phyloP scores from a whole-genome alignment of 2,329 filamentous ascomycete genomes.

The Xylaria arbuscula region DNA sequence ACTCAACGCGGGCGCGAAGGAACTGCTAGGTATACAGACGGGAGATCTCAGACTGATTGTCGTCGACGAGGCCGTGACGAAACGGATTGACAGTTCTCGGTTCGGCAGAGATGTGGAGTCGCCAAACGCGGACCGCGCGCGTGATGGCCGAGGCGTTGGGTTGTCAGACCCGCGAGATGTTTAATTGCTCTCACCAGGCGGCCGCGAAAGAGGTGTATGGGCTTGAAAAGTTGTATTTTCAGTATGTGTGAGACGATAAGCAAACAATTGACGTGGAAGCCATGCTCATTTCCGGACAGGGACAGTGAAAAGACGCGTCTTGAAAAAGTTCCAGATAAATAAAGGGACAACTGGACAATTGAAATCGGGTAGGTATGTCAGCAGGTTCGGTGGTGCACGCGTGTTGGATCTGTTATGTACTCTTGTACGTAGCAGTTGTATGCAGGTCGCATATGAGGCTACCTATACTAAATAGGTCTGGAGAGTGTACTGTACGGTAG shows the following conservation, averaged over 20 bases:
- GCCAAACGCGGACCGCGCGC: conserved; percentile 35
- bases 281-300: conserved; percentile 16
- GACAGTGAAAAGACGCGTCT: conserved; percentile 32
- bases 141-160: conserved; percentile 22
- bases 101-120: conserved; percentile 48
- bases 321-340: conserved; percentile 10
- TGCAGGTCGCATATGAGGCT: conserved; percentile 40
- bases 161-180: conserved; percentile 23
- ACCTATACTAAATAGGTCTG: conserved; percentile 28
- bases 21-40: conserved; percentile 39
- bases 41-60: conserved; percentile 42
- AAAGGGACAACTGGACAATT: conserved; percentile 11
- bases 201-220: conserved; percentile 9
- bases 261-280: conserved; percentile 31
- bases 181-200: conserved; percentile 14
- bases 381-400: conserved; percentile 29
- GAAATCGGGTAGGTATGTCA: conserved; percentile 22
- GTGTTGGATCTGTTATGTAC: conserved; percentile 30
- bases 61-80: conserved; percentile 43
- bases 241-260: conserved; percentile 30
- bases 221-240: conserved; percentile 22
- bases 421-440: conserved; percentile 23
- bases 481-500: too few species aligned
- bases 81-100: conserved; percentile 42
- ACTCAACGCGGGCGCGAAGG: conserved; percentile 41